A percentile compares a stretch with the other conserved stretches of the same genome.
These are phyloP conservation scores for Kwoniella sp. DNA, from an alignment of 768 basidiomycete genomes.

Conservation along the genomic window DNA sequence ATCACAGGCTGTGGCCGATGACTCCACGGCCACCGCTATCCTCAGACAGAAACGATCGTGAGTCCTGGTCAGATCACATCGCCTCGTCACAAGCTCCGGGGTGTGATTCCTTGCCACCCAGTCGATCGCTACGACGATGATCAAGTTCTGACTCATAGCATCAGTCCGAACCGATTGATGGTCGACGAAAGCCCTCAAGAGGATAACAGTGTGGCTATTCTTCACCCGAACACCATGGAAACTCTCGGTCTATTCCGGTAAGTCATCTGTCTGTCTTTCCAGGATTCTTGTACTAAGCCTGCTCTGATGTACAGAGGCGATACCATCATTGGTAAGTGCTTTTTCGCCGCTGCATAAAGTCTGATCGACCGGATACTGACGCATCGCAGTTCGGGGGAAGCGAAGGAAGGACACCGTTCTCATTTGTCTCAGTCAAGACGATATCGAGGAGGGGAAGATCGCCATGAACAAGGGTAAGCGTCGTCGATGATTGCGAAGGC, in stretches of 20 bases:
- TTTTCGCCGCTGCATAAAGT: neutral
- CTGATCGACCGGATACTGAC: neutral
- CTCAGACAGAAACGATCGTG: slow-evolving; percentile 96
- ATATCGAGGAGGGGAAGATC: slow-evolving; percentile 96
- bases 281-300: neutral
- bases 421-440: slow-evolving; percentile 90
- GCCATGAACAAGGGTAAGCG: slow-evolving; percentile 81
- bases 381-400: slow-evolving; percentile 71
- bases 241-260: slow-evolving; percentile 77
- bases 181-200: slow-evolving; percentile 91
- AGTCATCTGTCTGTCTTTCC: neutral
- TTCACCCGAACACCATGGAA: slow-evolving; percentile 97
- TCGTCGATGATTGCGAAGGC: neutral
- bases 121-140: neutral
- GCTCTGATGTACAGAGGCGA: slow-evolving; percentile 58
- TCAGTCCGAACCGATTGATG: slow-evolving; percentile 91
- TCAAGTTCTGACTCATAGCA: slow-evolving; percentile 6
- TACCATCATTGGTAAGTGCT: slow-evolving; percentile 78
- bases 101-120: neutral
- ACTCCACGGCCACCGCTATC: slow-evolving; percentile 77
- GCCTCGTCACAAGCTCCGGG: neutral
- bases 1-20: slow-evolving; percentile 32
- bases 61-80: no score
- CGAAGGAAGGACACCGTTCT: slow-evolving; percentile 96
- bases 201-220: slow-evolving; percentile 97